Percentiles rank a stretch among this genome's conserved stretches.
Conservation (phyloP, 768 basidiomycete species). For the Xanthoconium purpureum region DNA sequence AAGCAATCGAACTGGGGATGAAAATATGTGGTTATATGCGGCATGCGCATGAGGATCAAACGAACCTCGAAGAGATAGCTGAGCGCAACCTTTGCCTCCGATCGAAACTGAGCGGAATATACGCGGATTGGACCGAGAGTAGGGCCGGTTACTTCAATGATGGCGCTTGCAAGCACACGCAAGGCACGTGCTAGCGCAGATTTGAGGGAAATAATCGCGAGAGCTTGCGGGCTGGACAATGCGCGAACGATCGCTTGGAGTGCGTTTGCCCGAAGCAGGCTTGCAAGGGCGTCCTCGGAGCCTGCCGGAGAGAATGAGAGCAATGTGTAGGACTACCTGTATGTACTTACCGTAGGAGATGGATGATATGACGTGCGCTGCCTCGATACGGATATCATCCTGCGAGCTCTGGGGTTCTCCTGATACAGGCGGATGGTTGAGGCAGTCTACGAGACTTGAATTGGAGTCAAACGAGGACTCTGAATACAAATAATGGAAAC, state of each 20-base stretch:
- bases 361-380: constrained; percentile 72
- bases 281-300: constrained; percentile 56
- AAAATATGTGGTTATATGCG: neutral
- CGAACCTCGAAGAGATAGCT: constrained; percentile 60
- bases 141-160: constrained; percentile 69
- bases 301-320: constrained; percentile 35
- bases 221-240: constrained; percentile 40
- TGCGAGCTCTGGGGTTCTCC: constrained; percentile 37
- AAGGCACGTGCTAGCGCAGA: constrained; percentile 64
- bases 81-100: constrained; percentile 55
- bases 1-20: constrained; percentile 50
- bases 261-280: constrained; percentile 55
- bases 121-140: constrained; percentile 58
- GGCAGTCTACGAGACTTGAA: constrained; percentile 57
- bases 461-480: neutral
- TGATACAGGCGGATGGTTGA: constrained; percentile 41
- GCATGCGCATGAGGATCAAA: neutral
- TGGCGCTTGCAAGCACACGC: constrained; percentile 52
- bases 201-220: constrained; percentile 41
- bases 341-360: constrained; percentile 57
- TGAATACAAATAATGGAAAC: constrained; percentile 16
- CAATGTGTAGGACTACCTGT: neutral
- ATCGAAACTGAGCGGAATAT: constrained; percentile 36
- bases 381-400: constrained; percentile 62
- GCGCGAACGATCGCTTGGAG: constrained; percentile 61